These are phyloP conservation scores for Podochytrium sp. DNA, from an alignment of 192 early-diverging fungal species.

Conservation along the genomic window DNA sequence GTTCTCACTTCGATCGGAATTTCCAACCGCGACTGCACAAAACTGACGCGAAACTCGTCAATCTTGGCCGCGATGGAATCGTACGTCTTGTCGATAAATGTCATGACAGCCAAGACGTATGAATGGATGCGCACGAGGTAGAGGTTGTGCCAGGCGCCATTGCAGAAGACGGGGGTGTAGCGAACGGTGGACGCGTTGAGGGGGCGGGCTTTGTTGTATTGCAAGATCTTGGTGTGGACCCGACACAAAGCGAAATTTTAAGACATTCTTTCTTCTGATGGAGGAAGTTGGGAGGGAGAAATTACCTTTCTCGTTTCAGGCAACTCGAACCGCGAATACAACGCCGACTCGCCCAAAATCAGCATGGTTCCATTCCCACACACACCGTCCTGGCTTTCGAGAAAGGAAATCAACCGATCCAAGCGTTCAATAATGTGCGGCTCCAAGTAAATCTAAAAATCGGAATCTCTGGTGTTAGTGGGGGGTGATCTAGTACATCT, in stretches of 20 bases:
- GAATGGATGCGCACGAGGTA: constrained; percentile 56
- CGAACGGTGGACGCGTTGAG: constrained; percentile 44
- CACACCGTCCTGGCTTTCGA: constrained; percentile 63
- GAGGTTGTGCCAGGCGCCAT: constrained; percentile 57
- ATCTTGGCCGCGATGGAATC: constrained; percentile 42
- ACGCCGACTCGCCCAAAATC: constrained; percentile 56
- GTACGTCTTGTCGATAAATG: constrained; percentile 56
- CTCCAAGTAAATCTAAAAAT: constrained; percentile 48
- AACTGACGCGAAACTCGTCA: constrained; percentile 54
- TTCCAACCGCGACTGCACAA: constrained; percentile 61
- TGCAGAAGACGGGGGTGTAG: constrained; percentile 57
- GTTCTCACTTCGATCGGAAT: constrained; percentile 61
- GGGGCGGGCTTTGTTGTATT: constrained; percentile 57
- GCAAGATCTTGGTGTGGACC: constrained; percentile 47
- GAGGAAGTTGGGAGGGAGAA: too few species aligned
- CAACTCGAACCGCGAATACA: constrained; percentile 55
- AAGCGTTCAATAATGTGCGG: constrained; percentile 50
- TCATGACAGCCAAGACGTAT: constrained; percentile 54
- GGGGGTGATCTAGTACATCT: background rate
- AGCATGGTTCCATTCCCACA: constrained; percentile 68
- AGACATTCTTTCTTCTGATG: too few species aligned
- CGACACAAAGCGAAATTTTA: background rate
- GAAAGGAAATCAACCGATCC: constrained; percentile 63
- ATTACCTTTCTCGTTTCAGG: constrained; percentile 63
- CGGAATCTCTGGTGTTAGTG: background rate